Base-by-base conservation (phyloP, 805 yeast species). In the Zygosaccharomyces pseudorouxii region DNA sequence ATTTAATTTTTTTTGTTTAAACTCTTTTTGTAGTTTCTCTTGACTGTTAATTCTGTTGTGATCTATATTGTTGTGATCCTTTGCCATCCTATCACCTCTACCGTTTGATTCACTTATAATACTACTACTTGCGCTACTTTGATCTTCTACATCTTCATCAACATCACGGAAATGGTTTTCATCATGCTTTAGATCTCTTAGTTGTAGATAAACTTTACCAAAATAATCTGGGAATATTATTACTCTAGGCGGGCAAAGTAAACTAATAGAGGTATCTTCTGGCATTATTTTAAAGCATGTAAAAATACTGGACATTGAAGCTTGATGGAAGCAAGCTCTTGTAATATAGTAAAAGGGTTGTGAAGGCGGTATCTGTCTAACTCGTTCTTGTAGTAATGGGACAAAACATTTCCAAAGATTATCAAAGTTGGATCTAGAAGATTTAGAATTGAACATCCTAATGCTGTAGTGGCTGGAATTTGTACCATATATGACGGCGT, bases 361-460 rank as follows among this genome's bases (percentile, higher is more conserved):
- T 14, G 49, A 36, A 10, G 35, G 39, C 27, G 53, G 39, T 42
- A 55, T 23, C 10, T 33, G 16, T 19, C 36, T 31, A 10, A 59
- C 28, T 33, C 39, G 47, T 18, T 51, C 52, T 39, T 55, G 56
- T 19, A 57, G 29, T 11, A 54, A 37, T 2, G 54, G 56, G 5
- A 57, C 41, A 25, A 55, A 59, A 46, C 62, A 55, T 37, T 50
- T 52, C 53, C 57, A 51, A 12, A 60, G 52, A 41, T 51, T 49
- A 14, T 51, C 53, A 33, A 48, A 56, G 33, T 56, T 52, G 37
- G 54, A 53, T 25, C 52, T 50, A 25, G 52, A 55, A 37, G 49
- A 52, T 30, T 55, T 56, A 12, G 56, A 51, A 27, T 50, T 47
- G 16, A 46, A 37, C 47, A 56, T 47, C n/a, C 46, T 50, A 2